Evolutionary conservation across 2,329 filamentous ascomycete genomes (phyloP).

Genomic region (Chaetomiaceae sp.): DNA sequence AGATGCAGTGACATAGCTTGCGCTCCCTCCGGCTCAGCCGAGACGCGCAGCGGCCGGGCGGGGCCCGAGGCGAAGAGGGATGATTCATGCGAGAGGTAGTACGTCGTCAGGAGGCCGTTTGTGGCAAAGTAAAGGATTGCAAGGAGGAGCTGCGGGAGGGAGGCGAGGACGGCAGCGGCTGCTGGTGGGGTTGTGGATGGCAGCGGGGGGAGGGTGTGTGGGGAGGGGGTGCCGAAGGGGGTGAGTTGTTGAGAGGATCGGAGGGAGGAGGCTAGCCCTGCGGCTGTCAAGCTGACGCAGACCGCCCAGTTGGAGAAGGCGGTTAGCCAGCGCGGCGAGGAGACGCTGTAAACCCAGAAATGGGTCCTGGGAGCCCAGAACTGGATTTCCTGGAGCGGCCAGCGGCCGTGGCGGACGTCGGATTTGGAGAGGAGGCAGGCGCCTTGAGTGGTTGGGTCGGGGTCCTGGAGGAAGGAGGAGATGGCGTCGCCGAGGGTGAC

Average conservation of each 20-base stretch:
- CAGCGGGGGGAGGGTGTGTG: conserved; percentile 28
- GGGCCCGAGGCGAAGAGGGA: conserved; percentile 38
- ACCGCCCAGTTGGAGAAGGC: conserved; percentile 38
- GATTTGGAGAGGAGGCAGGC: conserved; percentile 45
- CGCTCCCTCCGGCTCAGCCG: conserved; percentile 38
- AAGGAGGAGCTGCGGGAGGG: conserved; percentile 47
- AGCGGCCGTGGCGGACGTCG: conserved; percentile 42
- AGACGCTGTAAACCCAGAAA: conserved; percentile 45
- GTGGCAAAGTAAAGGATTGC: conserved; percentile 44
- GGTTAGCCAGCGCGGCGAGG: conserved; percentile 40
- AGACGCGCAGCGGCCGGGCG: conserved; percentile 41
- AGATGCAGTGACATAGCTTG: conserved; percentile 47
- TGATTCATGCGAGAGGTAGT: conserved; percentile 48
- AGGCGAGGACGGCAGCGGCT: conserved; percentile 37
- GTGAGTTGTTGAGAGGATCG: conserved; percentile 32
- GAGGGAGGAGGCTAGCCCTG: conserved; percentile 37
- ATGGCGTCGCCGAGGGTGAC: conserved; percentile 49
- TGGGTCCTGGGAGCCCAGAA: conserved; percentile 39
- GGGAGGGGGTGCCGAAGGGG: conserved; percentile 37
- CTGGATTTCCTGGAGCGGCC: conserved; percentile 38
- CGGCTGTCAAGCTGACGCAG: conserved; percentile 36
- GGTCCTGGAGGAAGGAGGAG: conserved; percentile 44
- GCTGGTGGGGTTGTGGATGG: conserved; percentile 21
- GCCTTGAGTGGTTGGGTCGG: conserved; percentile 41
- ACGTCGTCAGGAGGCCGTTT: conserved; percentile 45